These are phyloP conservation scores for Dendrobium officinale DNA, from an alignment of 106 monocot genomes.

Conservation along the genomic window DNA sequence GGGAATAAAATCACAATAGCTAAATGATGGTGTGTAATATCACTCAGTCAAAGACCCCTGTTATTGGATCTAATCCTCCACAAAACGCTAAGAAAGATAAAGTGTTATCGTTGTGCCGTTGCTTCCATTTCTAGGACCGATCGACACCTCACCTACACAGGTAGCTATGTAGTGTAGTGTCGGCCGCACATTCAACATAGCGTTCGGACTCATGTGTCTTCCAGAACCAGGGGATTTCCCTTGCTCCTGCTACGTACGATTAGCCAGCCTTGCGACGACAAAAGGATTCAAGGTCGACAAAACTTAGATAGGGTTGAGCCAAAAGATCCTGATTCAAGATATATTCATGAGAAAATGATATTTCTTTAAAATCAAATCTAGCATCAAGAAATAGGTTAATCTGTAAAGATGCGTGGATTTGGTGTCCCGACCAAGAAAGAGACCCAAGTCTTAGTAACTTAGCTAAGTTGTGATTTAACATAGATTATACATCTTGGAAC, in stretches of 20 bases:
- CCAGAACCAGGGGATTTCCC: no score
- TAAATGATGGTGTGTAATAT: no score
- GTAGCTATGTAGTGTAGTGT: no score
- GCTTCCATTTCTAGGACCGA: no score
- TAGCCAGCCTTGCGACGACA: no score
- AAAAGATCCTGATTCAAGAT: slow-evolving; percentile 22
- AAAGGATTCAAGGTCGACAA: neutral
- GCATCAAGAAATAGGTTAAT: slow-evolving; percentile 20
- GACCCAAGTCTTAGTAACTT: slow-evolving; percentile 22
- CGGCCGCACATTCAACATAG: no score
- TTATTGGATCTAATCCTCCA: neutral
- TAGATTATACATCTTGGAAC: slow-evolving; percentile 26
- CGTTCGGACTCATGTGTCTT: no score
- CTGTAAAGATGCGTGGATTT: slow-evolving; percentile 19
- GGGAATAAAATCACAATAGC: neutral
- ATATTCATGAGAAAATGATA: slow-evolving; percentile 19
- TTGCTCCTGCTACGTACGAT: no score
- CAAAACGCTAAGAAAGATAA: slow-evolving; percentile 8
- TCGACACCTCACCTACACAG: no score
- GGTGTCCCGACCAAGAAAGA: slow-evolving; percentile 19
- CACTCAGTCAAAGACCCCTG: no score
- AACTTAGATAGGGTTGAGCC: slow-evolving; percentile 17
- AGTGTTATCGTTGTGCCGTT: neutral
- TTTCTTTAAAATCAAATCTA: slow-evolving; percentile 19
- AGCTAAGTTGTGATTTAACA: slow-evolving; percentile 26